Evolutionary conservation across 169 alveolate genomes (phyloP).

Genomic region (Besnoitia besnoiti): DNA sequence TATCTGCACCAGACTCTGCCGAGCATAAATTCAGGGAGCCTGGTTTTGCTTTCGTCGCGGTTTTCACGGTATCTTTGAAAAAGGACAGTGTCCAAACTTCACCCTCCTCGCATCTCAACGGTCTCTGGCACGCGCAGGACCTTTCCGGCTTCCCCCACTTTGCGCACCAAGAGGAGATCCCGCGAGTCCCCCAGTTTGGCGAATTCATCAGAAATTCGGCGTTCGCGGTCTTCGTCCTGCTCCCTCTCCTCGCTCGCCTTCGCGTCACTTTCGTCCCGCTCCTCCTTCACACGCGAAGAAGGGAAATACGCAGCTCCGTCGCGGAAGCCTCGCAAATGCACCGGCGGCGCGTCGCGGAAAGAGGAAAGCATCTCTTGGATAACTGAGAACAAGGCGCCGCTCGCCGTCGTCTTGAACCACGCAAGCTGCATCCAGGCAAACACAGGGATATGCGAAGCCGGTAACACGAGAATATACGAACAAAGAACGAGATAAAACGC

Average conservation of each 20-base stretch:
- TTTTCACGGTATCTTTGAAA: too few species aligned
- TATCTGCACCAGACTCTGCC: too few species aligned
- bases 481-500: too few species aligned
- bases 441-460: too few species aligned
- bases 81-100: too few species aligned
- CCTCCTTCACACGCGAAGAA: conserved; percentile 3
- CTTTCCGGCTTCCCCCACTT: conserved; percentile 11
- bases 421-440: conserved; percentile 46
- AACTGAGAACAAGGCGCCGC: background rate
- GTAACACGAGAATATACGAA: too few species aligned
- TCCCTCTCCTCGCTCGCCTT: background rate
- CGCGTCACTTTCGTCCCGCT: background rate
- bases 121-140: background rate
- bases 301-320: conserved; percentile 3
- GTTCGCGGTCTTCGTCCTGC: conserved; percentile 5
- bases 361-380: background rate
- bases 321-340: background rate
- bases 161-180: conserved; percentile 26
- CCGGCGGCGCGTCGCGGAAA: background rate
- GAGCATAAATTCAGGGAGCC: too few species aligned
- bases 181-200: background rate
- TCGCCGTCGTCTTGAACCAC: conserved; percentile 20
- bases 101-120: background rate
- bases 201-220: background rate
- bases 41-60: too few species aligned